A percentile compares a stretch with the other conserved stretches of the same genome.
Conservation (phyloP, 176 grass and related monocot species). For the Oryza glumipatula region DNA sequence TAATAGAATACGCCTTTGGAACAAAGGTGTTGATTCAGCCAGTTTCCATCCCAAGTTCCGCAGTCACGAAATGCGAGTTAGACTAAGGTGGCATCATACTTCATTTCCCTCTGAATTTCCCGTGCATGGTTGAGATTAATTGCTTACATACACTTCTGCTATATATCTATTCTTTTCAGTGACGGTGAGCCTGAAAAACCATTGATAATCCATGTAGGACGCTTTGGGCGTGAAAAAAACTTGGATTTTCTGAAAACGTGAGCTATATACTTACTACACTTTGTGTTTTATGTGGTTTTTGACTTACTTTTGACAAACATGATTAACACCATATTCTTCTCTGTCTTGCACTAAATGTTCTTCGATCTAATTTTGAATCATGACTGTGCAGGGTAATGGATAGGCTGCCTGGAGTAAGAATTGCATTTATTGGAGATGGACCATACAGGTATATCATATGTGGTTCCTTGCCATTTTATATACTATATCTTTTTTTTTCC, state of each 20-base stretch:
- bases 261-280: constrained; percentile 6
- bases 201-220: constrained; percentile 91
- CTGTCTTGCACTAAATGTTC: background rate
- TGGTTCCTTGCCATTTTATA: background rate
- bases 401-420: constrained; percentile 76
- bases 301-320: background rate
- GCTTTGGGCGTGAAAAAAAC: constrained; percentile 86
- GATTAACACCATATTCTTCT: background rate
- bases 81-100: constrained; percentile 53
- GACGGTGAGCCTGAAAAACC: constrained; percentile 75
- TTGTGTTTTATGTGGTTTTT: background rate
- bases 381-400: constrained; percentile 84
- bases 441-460: constrained; percentile 64
- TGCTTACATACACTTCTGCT: background rate
- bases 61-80: constrained; percentile 75
- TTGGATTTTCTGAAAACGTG: constrained; percentile 93
- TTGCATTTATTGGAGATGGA: constrained; percentile 93
- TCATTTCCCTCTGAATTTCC: constrained; percentile 13
- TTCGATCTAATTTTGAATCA: constrained; percentile 25
- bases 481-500: background rate
- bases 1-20: constrained; percentile 88
- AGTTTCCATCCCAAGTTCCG: constrained; percentile 79
- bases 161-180: constrained; percentile 60
- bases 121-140: background rate
- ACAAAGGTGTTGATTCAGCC: constrained; percentile 95